These are phyloP conservation scores for Boletus sensibilis DNA, from an alignment of 768 basidiomycete genomes.

Conservation along the genomic window DNA sequence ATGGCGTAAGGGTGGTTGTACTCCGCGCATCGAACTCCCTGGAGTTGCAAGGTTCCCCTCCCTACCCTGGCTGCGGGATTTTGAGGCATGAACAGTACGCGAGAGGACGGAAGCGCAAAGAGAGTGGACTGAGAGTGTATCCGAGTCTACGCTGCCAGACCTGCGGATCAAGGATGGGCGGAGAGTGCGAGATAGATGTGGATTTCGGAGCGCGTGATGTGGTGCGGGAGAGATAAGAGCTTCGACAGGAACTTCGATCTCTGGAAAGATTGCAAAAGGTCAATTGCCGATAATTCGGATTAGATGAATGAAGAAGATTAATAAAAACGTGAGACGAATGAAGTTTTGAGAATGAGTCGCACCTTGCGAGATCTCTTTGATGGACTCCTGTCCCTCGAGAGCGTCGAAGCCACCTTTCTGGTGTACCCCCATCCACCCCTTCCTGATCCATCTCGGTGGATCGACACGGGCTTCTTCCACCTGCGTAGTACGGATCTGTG, in stretches of 20 bases:
- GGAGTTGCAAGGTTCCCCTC: slow-evolving; percentile 24
- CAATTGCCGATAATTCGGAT: slow-evolving; percentile 1
- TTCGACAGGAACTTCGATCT: slow-evolving; percentile 75
- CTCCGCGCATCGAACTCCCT: slow-evolving; percentile 47
- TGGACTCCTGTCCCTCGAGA: slow-evolving; percentile 83
- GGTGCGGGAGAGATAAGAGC: slow-evolving; percentile 60
- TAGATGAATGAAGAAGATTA: background rate
- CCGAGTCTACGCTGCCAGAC: slow-evolving; percentile 35
- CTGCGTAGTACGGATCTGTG: slow-evolving; percentile 62
- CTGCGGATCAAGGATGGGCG: slow-evolving; percentile 31
- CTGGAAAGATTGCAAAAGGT: slow-evolving; percentile 36
- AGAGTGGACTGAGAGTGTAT: slow-evolving; percentile 46
- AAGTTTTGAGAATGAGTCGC: background rate
- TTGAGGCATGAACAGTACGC: slow-evolving; percentile 26
- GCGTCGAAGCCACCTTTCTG: slow-evolving; percentile 77
- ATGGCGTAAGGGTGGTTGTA: slow-evolving; percentile 26
- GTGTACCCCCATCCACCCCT: slow-evolving; percentile 73
- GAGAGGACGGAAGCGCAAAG: slow-evolving; percentile 45
- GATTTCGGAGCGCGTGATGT: slow-evolving; percentile 23
- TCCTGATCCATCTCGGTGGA: slow-evolving; percentile 59
- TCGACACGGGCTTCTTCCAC: slow-evolving; percentile 65
- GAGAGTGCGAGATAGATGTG: slow-evolving; percentile 28
- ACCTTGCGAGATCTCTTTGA: slow-evolving; percentile 72
- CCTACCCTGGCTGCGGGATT: slow-evolving; percentile 23
- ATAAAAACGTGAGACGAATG: background rate